Evolutionary conservation across 306 rosid species (phyloP), one percentile per base, ranked within the genome.

Genomic region (Quercus alba): DNA sequence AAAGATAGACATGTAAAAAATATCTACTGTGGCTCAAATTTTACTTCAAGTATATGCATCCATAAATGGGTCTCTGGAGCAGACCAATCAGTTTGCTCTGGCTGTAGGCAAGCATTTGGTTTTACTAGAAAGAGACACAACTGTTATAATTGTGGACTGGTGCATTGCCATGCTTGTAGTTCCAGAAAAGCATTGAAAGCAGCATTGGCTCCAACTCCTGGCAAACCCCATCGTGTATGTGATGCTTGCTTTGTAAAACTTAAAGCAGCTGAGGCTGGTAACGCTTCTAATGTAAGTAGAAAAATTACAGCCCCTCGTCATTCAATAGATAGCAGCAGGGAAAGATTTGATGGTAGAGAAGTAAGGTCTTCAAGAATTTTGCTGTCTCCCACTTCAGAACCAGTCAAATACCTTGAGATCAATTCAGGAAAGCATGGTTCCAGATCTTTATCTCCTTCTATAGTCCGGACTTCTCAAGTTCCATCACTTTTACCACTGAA

Each of bases 221-320:
- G 99, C 80, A 96, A 96, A 84, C 99, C 97, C 6, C 97, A 93
- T 81, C 96, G 99, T 1, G 99, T 96, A 17, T 96, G 99, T 68
- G 98, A 96, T 82, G 80, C 92, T 84, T 96, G 99, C 79, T 81
- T 83, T 85, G 64, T 85, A 15, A 96, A 96, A 87, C 92, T 96
- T 67, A 96, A 89, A 87, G 80, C 87, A 76, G 81, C 84, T 33
- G 98, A 91, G 75, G 77, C 77, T 70, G 82, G 85, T 44, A 28
- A 41, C 57, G 56, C 76, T 82, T 83, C 82, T 64, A 75, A 69
- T 62, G 81, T 79, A 17, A 85, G 6, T 73, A 82, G 88, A 81
- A 90, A 86, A 58, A 51, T 54, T 54, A 82, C 80, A 31, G 70
- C 85, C 84, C 86, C 90, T 20, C 73, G 88, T 51, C 91, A 85